These are phyloP conservation scores for Euphrasia confusa DNA, from an alignment of 257 asterid species.

Conservation along the genomic window DNA sequence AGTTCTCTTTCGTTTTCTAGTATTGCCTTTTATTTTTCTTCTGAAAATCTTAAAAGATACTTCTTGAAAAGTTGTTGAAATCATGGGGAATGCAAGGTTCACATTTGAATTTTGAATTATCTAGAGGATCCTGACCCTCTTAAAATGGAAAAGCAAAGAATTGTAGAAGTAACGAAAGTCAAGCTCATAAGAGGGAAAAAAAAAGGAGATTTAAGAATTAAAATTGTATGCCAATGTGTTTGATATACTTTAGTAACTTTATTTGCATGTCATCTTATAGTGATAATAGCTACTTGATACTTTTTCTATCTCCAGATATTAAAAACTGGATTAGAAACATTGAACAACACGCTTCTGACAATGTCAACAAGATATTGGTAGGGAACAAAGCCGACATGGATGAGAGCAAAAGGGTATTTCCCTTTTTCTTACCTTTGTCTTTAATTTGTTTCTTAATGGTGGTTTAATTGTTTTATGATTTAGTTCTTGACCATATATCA, in stretches of 20 bases:
- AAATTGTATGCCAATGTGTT: neutral
- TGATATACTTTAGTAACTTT: neutral
- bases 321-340: constrained; percentile 63
- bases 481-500: neutral
- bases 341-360: constrained; percentile 62
- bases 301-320: constrained; percentile 37
- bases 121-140: neutral
- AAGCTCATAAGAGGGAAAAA: neutral
- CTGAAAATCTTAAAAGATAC: constrained; percentile 5
- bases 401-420: constrained; percentile 57
- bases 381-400: constrained; percentile 73
- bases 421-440: constrained; percentile 3
- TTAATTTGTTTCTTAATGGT: constrained; percentile 8
- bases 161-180: neutral
- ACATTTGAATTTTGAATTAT: neutral
- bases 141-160: constrained; percentile 5
- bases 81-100: constrained; percentile 15
- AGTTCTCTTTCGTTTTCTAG: neutral
- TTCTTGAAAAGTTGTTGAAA: constrained; percentile 1
- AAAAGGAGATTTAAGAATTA: neutral
- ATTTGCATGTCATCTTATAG: neutral
- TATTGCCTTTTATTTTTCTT: neutral
- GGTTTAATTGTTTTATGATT: constrained; percentile 5
- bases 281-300: constrained; percentile 10
- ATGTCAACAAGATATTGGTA: constrained; percentile 55